Percentiles rank a stretch among this genome's conserved stretches.
phyloP scores from a whole-genome alignment of 352 stramenopile species.

The Phytophthora tentaculata region DNA sequence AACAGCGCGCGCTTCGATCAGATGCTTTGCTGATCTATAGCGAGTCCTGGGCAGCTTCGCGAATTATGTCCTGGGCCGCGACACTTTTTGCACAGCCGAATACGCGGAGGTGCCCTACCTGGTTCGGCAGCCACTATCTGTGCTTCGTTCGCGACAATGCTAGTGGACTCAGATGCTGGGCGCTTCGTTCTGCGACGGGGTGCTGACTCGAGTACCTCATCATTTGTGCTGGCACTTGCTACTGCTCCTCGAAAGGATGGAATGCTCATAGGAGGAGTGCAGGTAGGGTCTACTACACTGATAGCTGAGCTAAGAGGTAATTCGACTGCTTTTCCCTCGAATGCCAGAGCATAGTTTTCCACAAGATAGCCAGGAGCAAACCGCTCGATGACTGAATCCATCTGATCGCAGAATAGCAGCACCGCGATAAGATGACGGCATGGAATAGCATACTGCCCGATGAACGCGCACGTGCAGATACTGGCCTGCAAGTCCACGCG shows the following conservation, averaged over 20 bases:
- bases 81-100: conserved; percentile 59
- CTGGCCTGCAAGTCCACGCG: conserved; percentile 54
- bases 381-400: conserved; percentile 48
- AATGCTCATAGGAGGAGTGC: conserved; percentile 19
- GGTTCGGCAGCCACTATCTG: conserved; percentile 9
- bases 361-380: conserved; percentile 58
- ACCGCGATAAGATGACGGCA: conserved; percentile 69
- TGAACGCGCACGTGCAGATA: conserved; percentile 62
- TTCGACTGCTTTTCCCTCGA: conserved; percentile 49
- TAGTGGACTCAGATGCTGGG: conserved; percentile 9
- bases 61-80: conserved; percentile 54
- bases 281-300: conserved; percentile 26
- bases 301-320: conserved; percentile 49
- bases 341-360: conserved; percentile 44
- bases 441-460: conserved; percentile 60
- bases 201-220: background rate
- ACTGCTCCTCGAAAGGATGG: background rate
- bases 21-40: conserved; percentile 18
- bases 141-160: background rate
- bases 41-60: conserved; percentile 47
- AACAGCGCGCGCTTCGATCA: background rate
- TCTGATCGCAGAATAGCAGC: conserved; percentile 57
- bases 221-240: background rate
- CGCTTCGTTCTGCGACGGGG: conserved; percentile 15
- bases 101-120: conserved; percentile 21